Conservation (phyloP, 768 basidiomycete genomes). For the Psilocybe sp. region DNA sequence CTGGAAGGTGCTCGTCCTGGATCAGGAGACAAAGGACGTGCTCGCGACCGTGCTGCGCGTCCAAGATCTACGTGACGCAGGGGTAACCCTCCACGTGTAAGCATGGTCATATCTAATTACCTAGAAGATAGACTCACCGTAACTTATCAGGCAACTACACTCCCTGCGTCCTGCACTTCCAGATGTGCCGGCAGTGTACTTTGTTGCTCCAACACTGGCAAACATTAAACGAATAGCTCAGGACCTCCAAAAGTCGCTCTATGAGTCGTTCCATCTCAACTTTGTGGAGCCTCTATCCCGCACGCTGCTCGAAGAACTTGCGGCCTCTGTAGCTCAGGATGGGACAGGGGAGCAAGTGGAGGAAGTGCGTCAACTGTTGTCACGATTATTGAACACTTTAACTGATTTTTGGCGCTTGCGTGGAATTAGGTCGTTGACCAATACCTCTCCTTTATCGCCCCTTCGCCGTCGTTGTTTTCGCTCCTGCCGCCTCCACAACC, state of each 20-base stretch:
- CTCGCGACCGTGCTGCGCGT: slow-evolving; percentile 93
- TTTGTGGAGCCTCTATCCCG: slow-evolving; percentile 92
- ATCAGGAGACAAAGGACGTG: slow-evolving; percentile 94
- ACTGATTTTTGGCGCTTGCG: slow-evolving; percentile 4
- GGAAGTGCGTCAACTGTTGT: slow-evolving; percentile 45
- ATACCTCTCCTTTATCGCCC: slow-evolving; percentile 93
- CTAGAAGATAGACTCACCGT: slow-evolving; percentile 1
- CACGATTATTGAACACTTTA: slow-evolving; percentile 6
- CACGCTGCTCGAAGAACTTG: slow-evolving; percentile 89
- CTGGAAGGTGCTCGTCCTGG: slow-evolving; percentile 95
- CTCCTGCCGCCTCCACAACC: slow-evolving; percentile 62
- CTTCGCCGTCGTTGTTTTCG: slow-evolving; percentile 91
- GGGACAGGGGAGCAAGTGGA: slow-evolving; percentile 80
- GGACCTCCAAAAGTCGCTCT: slow-evolving; percentile 85
- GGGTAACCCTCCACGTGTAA: slow-evolving; percentile 97
- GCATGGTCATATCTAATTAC: slow-evolving; percentile 26
- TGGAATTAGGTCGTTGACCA: slow-evolving; percentile 82
- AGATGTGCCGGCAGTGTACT: slow-evolving; percentile 97
- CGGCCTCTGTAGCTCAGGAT: slow-evolving; percentile 80
- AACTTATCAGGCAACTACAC: slow-evolving; percentile 68
- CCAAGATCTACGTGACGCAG: slow-evolving; percentile 93
- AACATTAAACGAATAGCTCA: slow-evolving; percentile 92
- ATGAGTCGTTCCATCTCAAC: slow-evolving; percentile 92
- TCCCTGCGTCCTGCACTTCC: slow-evolving; percentile 83
- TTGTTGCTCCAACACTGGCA: slow-evolving; percentile 83